Base-by-base conservation (phyloP, 305 asterid species). In the Coffea humblotiana region DNA sequence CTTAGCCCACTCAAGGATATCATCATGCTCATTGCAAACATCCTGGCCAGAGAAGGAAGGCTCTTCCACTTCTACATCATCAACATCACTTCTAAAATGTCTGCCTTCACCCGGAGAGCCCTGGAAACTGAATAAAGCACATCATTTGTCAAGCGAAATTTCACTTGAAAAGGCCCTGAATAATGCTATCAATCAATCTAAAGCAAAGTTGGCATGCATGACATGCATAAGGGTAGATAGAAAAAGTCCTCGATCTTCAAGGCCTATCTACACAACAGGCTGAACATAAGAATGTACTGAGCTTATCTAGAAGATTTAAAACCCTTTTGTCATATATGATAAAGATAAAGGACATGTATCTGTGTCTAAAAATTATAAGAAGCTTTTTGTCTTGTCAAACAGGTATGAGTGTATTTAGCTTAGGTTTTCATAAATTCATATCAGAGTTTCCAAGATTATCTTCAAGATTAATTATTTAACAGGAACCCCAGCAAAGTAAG, bases 1-100 rank as follows among this genome's bases (percentile, higher is more conserved):
- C 98, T 96, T 96, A 14, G 98, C 98, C 99, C 98, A 94, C 83
- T 93, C 94, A 77, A 93, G 92, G 80, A 96, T 91, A 83, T 92
- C 98, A 77, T 90, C 87, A 73, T 93, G 94, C 83, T 93, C 98
- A 85, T 92, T 84, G 86, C 88, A 87, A 87, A 88, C 83, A 82
- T 93, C 98, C 86, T 87, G 98, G 76, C 99, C 98, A 79, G 98
- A 96, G 75, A 93, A 92, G 48, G 98, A 92, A 83, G 97, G 92
- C 87, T 94, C 99, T 88, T 92, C 97, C 60, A 87, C 87, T 78
- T 93, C 97, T 45, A 91, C 87, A 77, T 91, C 97, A 60, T 94
- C 95, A 56, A 87, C 79, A 80, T 91, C 98, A 85, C 90, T 89
- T 84, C 98, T 86, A 84, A 90, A 88, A 84, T 89, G 90, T 81